These are phyloP conservation scores for Vigna unguiculata DNA, from an alignment of 306 rosid species.

Conservation along the genomic window DNA sequence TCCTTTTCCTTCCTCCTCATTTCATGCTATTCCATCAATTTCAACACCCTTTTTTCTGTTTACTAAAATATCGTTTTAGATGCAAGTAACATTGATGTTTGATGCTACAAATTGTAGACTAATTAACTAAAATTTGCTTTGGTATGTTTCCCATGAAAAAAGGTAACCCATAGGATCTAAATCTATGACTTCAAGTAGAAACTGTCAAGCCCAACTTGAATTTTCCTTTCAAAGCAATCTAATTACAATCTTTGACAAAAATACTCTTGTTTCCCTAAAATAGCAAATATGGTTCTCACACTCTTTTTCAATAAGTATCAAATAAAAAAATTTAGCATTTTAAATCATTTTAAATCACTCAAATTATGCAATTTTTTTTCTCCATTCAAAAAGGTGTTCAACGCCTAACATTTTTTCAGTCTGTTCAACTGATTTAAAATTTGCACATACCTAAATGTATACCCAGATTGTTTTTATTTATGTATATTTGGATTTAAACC, in stretches of 20 bases:
- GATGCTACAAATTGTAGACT: not conserved
- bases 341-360: not conserved
- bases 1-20: conserved; percentile 39
- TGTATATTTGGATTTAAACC: too few relatives aligned
- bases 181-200: not conserved
- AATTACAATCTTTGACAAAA: conserved; percentile 15
- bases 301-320: not conserved
- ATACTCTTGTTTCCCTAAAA: not conserved
- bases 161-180: not conserved
- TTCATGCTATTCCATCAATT: conserved; percentile 43
- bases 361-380: too few relatives aligned
- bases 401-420: too few relatives aligned
- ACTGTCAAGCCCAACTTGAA: conserved; percentile 15
- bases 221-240: conserved; percentile 3
- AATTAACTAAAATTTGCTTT: not conserved
- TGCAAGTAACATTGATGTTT: conserved; percentile 11
- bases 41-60: conserved; percentile 16
- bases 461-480: too few relatives aligned
- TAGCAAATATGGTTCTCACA: not conserved
- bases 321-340: not conserved
- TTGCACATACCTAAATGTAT: too few relatives aligned
- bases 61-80: not conserved
- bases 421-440: too few relatives aligned
- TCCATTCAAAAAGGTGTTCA: too few relatives aligned
- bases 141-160: conserved; percentile 13